Percentiles rank a stretch among this genome's conserved stretches.
Conservation (phyloP, 768 basidiomycete genomes). For the Suillus subaureus region DNA sequence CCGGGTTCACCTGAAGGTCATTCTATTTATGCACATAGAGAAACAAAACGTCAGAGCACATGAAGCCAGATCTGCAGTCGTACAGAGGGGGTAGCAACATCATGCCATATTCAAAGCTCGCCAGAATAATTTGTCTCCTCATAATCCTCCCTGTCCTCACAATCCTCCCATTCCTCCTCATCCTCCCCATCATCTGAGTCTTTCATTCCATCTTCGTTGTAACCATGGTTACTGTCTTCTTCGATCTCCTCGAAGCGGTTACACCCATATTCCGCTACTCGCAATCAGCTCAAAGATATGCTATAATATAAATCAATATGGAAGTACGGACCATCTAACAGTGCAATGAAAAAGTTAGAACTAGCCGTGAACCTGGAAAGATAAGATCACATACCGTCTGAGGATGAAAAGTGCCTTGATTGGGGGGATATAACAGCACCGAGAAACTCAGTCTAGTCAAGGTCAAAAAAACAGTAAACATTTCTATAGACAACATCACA, state of each 20-base stretch:
- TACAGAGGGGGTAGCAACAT: neutral
- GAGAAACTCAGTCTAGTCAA: neutral
- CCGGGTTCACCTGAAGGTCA: too few species aligned
- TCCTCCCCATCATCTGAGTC: neutral
- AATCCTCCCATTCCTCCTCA: too few species aligned
- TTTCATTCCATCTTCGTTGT: neutral
- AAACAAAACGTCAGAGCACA: neutral
- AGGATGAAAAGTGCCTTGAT: too few species aligned
- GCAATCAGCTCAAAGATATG: neutral
- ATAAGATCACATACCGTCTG: neutral
- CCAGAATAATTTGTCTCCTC: neutral
- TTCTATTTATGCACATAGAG: too few species aligned
- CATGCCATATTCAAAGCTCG: neutral
- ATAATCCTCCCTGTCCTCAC: neutral
- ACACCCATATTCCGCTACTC: neutral
- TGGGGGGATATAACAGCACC: accelerated
- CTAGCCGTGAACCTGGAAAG: neutral
- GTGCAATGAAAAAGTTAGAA: neutral
- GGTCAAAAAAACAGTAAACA: neutral
- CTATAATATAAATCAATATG: neutral
- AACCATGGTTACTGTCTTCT: neutral
- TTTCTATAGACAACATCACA: neutral
- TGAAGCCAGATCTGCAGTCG: neutral
- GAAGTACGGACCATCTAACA: neutral
- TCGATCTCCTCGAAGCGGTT: neutral